Evolutionary conservation across 352 stramenopile genomes (phyloP).

Genomic region (Ochromonadaceae sp.): DNA sequence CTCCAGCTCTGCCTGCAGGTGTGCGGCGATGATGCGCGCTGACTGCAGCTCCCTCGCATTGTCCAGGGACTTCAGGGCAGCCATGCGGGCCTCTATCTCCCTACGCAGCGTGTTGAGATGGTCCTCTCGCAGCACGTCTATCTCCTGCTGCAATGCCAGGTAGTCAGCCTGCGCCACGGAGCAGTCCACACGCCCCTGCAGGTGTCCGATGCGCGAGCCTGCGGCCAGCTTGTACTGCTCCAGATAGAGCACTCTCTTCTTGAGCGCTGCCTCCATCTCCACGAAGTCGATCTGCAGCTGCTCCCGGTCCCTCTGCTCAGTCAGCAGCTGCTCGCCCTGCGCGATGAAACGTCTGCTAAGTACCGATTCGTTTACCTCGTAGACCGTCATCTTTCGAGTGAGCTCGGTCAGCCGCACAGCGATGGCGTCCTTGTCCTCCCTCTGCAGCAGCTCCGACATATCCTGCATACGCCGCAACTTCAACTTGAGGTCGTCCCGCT

Average conservation of each 20-base stretch:
- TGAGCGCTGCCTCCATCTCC: slow-evolving; percentile 63
- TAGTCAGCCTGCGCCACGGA: slow-evolving; percentile 30
- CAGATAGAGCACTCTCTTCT: slow-evolving; percentile 65
- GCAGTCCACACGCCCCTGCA: slow-evolving; percentile 29
- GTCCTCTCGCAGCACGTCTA: slow-evolving; percentile 14
- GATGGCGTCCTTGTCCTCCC: slow-evolving; percentile 31
- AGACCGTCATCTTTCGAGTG: slow-evolving; percentile 47
- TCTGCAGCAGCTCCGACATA: slow-evolving; percentile 18
- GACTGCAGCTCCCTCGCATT: neutral
- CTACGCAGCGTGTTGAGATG: slow-evolving; percentile 17
- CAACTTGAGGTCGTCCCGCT: slow-evolving; percentile 19
- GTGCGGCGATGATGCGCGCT: neutral
- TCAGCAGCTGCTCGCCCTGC: slow-evolving; percentile 27
- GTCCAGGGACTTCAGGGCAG: slow-evolving; percentile 17
- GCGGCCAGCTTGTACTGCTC: slow-evolving; percentile 59
- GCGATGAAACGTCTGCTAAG: slow-evolving; percentile 41
- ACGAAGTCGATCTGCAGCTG: slow-evolving; percentile 49
- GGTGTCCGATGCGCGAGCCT: slow-evolving; percentile 19
- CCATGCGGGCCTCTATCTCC: slow-evolving; percentile 9
- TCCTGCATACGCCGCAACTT: slow-evolving; percentile 21
- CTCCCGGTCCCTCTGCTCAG: slow-evolving; percentile 33
- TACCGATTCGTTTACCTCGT: slow-evolving; percentile 58
- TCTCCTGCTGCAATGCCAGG: slow-evolving; percentile 3
- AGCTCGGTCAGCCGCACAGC: slow-evolving; percentile 36
- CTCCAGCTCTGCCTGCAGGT: neutral